Evolutionary conservation across 2,329 filamentous ascomycete species (phyloP).

Genomic region (Pseudogymnoascus sp.): DNA sequence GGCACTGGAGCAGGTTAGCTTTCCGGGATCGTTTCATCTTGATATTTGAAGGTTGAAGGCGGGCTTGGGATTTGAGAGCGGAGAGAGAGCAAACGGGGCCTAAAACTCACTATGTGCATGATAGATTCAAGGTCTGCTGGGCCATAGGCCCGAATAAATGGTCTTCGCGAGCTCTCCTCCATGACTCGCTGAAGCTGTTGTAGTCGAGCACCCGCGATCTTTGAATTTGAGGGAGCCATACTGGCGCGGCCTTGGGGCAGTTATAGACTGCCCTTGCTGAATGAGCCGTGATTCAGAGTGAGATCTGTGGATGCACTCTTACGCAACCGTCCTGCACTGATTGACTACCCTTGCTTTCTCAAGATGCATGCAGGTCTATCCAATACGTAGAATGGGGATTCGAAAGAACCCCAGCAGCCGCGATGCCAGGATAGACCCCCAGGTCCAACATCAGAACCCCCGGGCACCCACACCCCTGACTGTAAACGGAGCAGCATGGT

Average conservation of each 20-base stretch:
- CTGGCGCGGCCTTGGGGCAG: slow-evolving; percentile 5
- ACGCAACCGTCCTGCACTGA: slow-evolving; percentile 6
- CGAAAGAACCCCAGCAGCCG: slow-evolving; percentile 1
- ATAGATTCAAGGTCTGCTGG: not conserved
- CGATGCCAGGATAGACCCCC: slow-evolving; percentile 1
- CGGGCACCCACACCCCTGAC: not conserved
- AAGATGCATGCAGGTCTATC: not conserved
- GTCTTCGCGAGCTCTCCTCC: not conserved
- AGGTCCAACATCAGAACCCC: not conserved
- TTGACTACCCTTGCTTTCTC: not conserved
- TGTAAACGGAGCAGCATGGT: not conserved
- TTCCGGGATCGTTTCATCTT: not conserved
- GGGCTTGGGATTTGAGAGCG: not conserved
- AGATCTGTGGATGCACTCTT: not conserved
- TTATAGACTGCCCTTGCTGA: slow-evolving; percentile 1
- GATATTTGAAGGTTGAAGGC: not conserved
- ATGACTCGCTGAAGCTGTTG: not conserved
- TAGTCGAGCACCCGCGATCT: not conserved
- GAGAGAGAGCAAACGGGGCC: not conserved
- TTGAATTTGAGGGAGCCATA: slow-evolving; percentile 6
- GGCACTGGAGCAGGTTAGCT: not conserved
- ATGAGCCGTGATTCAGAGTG: slow-evolving; percentile 4
- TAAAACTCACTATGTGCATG: slow-evolving; percentile 4
- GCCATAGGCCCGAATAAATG: slow-evolving; percentile 3
- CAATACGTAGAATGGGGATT: not conserved